A percentile compares a stretch with the other conserved stretches of the same genome.
Evolutionary conservation across 2,329 filamentous ascomycete species (phyloP).

Genomic region (Curvularia spicifera): DNA sequence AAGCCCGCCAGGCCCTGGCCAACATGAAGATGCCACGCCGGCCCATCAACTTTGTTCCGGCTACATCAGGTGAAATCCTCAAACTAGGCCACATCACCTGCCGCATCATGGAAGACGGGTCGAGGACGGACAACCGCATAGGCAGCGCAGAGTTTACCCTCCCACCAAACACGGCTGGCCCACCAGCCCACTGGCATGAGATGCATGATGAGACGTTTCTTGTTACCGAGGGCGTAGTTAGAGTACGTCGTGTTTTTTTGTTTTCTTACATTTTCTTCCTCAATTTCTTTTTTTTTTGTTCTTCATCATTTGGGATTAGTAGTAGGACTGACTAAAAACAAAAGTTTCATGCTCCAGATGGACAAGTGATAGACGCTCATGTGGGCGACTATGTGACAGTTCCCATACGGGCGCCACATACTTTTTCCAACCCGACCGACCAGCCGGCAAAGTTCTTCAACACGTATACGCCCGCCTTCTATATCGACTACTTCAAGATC

Average conservation of each 20-base stretch:
- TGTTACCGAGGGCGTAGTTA: constrained; percentile 58
- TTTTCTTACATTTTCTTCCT: neutral
- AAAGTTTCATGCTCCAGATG: constrained; percentile 57
- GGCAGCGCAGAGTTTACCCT: constrained; percentile 58
- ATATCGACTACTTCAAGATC: constrained; percentile 65
- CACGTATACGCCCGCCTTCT: constrained; percentile 63
- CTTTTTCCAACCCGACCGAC: constrained; percentile 62
- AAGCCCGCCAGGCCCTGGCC: constrained; percentile 42
- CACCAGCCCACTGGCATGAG: constrained; percentile 61
- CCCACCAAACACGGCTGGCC: constrained; percentile 55
- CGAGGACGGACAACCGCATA: constrained; percentile 58
- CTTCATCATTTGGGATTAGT: neutral
- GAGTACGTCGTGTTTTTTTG: neutral
- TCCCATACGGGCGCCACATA: constrained; percentile 62
- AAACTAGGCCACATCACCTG: constrained; percentile 59
- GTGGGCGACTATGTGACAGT: constrained; percentile 63
- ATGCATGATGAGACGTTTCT: constrained; percentile 65
- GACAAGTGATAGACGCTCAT: constrained; percentile 56
- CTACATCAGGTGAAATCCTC: constrained; percentile 57
- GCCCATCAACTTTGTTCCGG: constrained; percentile 58
- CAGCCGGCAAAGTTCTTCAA: constrained; percentile 63
- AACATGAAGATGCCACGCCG: constrained; percentile 50
- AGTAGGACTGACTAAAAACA: neutral
- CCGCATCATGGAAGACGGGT: constrained; percentile 60
- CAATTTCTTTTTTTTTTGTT: neutral